These are phyloP conservation scores for Elymus sibiricus DNA, from an alignment of 176 grass and related monocot genomes.

Conservation along the genomic window DNA sequence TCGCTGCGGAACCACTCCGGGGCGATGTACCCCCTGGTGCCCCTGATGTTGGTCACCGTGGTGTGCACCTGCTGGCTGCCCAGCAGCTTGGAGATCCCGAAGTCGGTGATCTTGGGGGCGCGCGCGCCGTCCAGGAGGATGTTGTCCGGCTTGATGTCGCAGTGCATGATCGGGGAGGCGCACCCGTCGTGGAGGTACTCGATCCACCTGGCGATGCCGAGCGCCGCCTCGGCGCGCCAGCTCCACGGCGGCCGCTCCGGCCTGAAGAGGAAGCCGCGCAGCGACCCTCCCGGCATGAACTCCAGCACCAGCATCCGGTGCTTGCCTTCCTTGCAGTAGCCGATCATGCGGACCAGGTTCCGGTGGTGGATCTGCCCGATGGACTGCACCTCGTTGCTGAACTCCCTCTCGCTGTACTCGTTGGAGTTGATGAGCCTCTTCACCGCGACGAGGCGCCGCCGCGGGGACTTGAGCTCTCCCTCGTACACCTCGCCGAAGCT, in stretches of 20 bases:
- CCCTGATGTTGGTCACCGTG: background rate
- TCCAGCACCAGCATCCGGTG: constrained; percentile 38
- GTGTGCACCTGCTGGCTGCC: background rate
- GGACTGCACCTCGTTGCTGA: constrained; percentile 24
- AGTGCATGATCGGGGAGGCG: constrained; percentile 1
- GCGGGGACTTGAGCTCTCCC: background rate
- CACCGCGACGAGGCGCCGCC: background rate
- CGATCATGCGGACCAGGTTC: constrained; percentile 28
- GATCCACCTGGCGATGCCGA: background rate
- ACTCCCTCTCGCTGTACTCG: constrained; percentile 4
- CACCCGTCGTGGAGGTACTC: constrained; percentile 34
- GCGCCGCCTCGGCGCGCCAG: background rate
- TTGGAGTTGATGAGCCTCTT: constrained; percentile 15
- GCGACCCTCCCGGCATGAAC: constrained; percentile 25
- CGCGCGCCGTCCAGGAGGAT: background rate
- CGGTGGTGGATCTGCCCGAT: constrained; percentile 34
- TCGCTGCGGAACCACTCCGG: constrained; percentile 10
- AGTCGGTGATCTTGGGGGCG: background rate
- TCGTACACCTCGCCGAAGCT: constrained; percentile 28
- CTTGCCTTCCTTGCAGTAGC: constrained; percentile 18
- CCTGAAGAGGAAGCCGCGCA: background rate
- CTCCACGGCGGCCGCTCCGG: background rate
- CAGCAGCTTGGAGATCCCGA: constrained; percentile 11
- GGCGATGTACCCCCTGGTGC: background rate
- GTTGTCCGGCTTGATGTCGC: constrained; percentile 34